Evolutionary conservation across 768 basidiomycete genomes (phyloP).

Genomic region (Naganishia kalamii): DNA sequence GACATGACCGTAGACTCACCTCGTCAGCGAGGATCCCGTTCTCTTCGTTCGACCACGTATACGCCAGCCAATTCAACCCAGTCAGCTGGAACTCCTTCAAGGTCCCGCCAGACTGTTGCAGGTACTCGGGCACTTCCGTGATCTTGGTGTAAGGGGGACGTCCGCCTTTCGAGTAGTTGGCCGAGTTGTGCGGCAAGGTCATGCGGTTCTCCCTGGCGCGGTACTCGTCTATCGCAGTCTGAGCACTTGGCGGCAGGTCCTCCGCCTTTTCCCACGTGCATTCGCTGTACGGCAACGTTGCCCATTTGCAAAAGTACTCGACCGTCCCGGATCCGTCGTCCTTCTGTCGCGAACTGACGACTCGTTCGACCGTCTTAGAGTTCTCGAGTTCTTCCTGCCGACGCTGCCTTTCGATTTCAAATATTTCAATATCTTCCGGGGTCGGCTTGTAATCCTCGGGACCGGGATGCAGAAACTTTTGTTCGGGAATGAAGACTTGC

Average conservation of each 20-base stretch:
- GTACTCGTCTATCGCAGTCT: slow-evolving; percentile 72
- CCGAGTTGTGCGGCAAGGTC: slow-evolving; percentile 79
- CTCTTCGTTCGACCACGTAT: slow-evolving; percentile 86
- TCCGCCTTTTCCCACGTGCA: slow-evolving; percentile 89
- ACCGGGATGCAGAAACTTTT: slow-evolving; percentile 62
- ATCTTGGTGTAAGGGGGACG: slow-evolving; percentile 80
- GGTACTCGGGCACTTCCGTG: slow-evolving; percentile 78
- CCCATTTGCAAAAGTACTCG: slow-evolving; percentile 98
- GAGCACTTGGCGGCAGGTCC: slow-evolving; percentile 71
- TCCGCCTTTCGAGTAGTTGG: slow-evolving; percentile 57
- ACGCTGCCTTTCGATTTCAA: slow-evolving; percentile 83
- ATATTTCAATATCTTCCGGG: slow-evolving; percentile 80
- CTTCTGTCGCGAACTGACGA: slow-evolving; percentile 70
- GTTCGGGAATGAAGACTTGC: slow-evolving; percentile 55
- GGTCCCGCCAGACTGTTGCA: slow-evolving; percentile 66
- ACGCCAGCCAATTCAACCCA: slow-evolving; percentile 97
- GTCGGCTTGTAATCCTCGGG: slow-evolving; percentile 58
- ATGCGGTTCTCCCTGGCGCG: slow-evolving; percentile 67
- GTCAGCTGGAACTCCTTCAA: slow-evolving; percentile 98
- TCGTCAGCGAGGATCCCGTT: slow-evolving; percentile 98
- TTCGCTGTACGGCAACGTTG: slow-evolving; percentile 75
- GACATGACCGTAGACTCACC: slow-evolving; percentile 30
- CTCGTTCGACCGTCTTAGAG: slow-evolving; percentile 83
- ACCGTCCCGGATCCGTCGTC: slow-evolving; percentile 50
- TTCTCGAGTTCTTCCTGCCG: slow-evolving; percentile 84